phyloP scores from a whole-genome alignment of 345 rosid species.

The Garcia nutans region DNA sequence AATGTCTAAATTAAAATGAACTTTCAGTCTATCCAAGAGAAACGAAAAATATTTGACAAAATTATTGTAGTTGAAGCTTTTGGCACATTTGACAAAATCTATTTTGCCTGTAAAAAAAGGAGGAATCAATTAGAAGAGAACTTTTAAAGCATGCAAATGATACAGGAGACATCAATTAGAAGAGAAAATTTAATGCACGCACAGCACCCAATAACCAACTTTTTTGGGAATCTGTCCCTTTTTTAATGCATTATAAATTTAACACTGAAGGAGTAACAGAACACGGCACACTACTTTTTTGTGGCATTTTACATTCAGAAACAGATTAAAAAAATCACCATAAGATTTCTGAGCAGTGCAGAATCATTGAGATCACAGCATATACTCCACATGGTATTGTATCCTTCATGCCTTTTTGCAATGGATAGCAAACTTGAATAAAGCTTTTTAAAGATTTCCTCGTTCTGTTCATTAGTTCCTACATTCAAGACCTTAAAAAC shows the following conservation, averaged over 20 bases:
- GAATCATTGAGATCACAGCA: slow-evolving; percentile 86
- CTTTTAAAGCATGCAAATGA: neutral
- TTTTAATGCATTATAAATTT: no score
- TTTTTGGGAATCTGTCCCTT: neutral
- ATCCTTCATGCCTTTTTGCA: slow-evolving; percentile 79
- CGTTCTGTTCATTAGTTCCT: slow-evolving; percentile 39
- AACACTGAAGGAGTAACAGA: neutral
- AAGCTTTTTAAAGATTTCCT: slow-evolving; percentile 55
- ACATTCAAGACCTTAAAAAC: slow-evolving; percentile 48
- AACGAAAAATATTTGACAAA: neutral
- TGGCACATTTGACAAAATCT: neutral
- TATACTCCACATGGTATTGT: slow-evolving; percentile 76
- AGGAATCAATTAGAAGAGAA: neutral
- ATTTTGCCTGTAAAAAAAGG: neutral
- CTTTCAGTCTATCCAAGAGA: no score
- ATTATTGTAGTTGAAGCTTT: neutral
- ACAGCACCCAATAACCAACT: neutral
- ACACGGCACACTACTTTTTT: neutral
- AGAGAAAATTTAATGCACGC: neutral
- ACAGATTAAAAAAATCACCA: slow-evolving; percentile 47
- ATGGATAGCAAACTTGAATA: slow-evolving; percentile 63
- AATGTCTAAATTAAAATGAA: no score
- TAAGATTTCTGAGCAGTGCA: slow-evolving; percentile 64
- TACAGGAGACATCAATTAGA: neutral
- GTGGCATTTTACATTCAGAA: neutral